Conservation (phyloP, 129 eudicot species). For the Centella asiatica region DNA sequence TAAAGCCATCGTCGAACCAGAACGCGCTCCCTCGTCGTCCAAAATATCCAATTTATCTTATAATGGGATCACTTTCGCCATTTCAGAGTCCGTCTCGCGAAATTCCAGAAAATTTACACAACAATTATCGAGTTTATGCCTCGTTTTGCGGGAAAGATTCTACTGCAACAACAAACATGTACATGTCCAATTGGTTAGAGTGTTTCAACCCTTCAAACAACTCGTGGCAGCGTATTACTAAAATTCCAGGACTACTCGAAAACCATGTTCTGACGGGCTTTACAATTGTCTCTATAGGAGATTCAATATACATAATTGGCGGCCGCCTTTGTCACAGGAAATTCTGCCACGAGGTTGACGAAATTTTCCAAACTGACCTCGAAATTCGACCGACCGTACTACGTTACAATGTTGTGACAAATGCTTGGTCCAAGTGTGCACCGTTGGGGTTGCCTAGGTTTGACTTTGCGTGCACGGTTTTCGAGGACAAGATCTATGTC, state of each 20-base stretch:
- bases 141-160: conserved; percentile 38
- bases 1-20: no score
- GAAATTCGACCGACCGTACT: conserved; percentile 28
- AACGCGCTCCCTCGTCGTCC: conserved; percentile 15
- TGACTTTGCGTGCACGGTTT: conserved; percentile 48
- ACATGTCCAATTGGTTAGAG: conserved; percentile 43
- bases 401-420: conserved; percentile 22
- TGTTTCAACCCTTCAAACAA: conserved; percentile 41
- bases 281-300: conserved; percentile 44
- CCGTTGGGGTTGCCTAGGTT: conserved; percentile 35
- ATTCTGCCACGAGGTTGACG: conserved; percentile 1
- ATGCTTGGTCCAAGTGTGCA: conserved; percentile 37
- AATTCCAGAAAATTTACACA: conserved; percentile 22
- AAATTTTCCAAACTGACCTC: conserved; percentile 5
- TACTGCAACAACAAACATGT: conserved; percentile 11
- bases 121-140: conserved; percentile 36
- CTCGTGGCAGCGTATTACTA: conserved; percentile 33
- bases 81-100: conserved; percentile 24
- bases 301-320: conserved; percentile 42
- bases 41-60: conserved; percentile 7
- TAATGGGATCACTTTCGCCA: conserved; percentile 53
- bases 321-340: conserved; percentile 38
- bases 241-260: conserved; percentile 37
- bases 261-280: conserved; percentile 38
- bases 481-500: conserved; percentile 37